phyloP scores from a whole-genome alignment of 1,284 basidiomycete species.

The Cryptococcus sp. region DNA sequence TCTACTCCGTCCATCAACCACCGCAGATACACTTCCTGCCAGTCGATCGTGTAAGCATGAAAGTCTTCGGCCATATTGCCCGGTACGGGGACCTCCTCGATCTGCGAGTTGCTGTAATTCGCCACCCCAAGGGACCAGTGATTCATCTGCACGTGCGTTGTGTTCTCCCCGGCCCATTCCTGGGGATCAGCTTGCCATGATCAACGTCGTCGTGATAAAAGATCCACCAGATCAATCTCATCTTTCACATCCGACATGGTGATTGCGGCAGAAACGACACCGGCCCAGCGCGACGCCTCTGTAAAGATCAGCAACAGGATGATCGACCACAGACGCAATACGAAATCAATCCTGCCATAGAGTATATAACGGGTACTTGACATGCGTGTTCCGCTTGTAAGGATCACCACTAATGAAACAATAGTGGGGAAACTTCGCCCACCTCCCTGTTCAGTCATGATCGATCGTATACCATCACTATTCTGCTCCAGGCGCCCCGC shows the following conservation, averaged over 20 bases:
- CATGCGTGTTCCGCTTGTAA: slow-evolving; percentile 62
- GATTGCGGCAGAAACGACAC: slow-evolving; percentile 77
- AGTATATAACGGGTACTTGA: slow-evolving; percentile 75
- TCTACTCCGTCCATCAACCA: slow-evolving; percentile 67
- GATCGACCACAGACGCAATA: slow-evolving; percentile 40
- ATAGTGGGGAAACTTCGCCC: neutral
- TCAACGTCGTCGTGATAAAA: neutral
- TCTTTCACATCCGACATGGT: slow-evolving; percentile 77
- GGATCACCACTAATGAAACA: slow-evolving; percentile 52
- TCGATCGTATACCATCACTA: neutral
- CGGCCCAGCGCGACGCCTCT: slow-evolving; percentile 55
- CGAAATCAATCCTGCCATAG: slow-evolving; percentile 71
- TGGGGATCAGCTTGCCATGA: slow-evolving; percentile 21
- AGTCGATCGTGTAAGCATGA: slow-evolving; percentile 53
- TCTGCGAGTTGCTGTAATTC: slow-evolving; percentile 47
- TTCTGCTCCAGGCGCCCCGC: neutral
- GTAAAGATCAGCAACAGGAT: slow-evolving; percentile 2
- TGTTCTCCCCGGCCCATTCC: slow-evolving; percentile 56
- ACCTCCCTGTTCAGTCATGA: neutral
- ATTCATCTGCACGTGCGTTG: slow-evolving; percentile 66
- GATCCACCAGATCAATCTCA: slow-evolving; percentile 62
- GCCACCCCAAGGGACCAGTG: slow-evolving; percentile 59
- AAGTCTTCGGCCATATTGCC: neutral
- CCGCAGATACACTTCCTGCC: slow-evolving; percentile 63
- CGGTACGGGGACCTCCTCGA: neutral